Evolutionary conservation across 2,329 filamentous ascomycete genomes (phyloP).

Genomic region (Xylaria hypoxylon): DNA sequence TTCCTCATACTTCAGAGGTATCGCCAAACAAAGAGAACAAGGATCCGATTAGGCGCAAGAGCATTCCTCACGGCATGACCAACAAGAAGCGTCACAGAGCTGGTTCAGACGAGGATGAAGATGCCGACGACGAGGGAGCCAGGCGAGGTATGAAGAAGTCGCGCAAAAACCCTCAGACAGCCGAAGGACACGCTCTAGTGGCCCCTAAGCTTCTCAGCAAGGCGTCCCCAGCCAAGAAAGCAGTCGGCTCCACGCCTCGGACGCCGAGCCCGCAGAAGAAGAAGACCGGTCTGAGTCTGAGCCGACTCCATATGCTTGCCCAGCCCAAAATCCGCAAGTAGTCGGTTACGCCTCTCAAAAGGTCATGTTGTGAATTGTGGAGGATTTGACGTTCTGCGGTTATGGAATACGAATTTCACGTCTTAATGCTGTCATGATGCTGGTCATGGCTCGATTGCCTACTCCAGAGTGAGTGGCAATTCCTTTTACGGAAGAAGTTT

Average conservation of each 20-base stretch:
- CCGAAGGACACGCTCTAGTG: conserved; percentile 64
- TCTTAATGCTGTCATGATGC: conserved; percentile 21
- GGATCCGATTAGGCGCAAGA: conserved; percentile 50
- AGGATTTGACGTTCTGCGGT: conserved; percentile 22
- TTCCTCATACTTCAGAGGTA: conserved; percentile 54
- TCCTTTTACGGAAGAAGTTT: background rate
- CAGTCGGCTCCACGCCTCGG: conserved; percentile 30
- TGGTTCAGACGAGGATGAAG: conserved; percentile 65
- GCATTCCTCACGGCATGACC: conserved; percentile 70
- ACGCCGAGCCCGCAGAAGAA: conserved; percentile 65
- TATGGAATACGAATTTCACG: conserved; percentile 20
- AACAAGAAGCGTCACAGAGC: conserved; percentile 75
- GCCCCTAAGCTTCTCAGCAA: conserved; percentile 59
- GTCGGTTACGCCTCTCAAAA: background rate
- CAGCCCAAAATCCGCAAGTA: conserved; percentile 68
- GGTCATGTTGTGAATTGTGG: conserved; percentile 1
- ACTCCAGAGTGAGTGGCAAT: background rate
- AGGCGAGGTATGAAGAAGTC: conserved; percentile 68
- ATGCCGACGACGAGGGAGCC: conserved; percentile 56
- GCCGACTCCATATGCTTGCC: conserved; percentile 71
- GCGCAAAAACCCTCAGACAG: conserved; percentile 61
- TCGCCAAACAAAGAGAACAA: conserved; percentile 53
- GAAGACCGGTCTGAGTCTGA: conserved; percentile 64
- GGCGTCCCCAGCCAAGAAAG: conserved; percentile 53
- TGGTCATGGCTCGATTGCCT: background rate